phyloP scores from a whole-genome alignment of 441 rosid genomes.

The Corymbia calophylla region DNA sequence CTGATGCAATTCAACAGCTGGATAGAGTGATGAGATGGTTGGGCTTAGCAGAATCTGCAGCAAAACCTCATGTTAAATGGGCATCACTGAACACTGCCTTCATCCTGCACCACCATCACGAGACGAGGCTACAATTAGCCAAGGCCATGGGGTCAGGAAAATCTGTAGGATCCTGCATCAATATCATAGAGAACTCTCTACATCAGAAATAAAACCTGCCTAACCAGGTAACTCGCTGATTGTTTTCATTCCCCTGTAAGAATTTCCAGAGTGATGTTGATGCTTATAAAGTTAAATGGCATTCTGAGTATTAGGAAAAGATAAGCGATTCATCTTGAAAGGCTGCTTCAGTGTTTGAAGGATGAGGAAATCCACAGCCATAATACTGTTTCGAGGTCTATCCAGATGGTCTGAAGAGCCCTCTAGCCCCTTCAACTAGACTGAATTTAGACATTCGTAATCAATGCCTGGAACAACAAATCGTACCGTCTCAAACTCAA shows the following conservation, averaged over 20 bases:
- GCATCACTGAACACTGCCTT: constrained; percentile 29
- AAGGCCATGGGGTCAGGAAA: constrained; percentile 32
- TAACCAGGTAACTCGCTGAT: not conserved
- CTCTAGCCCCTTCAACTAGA: not conserved
- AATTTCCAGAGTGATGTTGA: not conserved
- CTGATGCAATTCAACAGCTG: constrained; percentile 9
- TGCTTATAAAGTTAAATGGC: not conserved
- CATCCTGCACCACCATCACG: constrained; percentile 10
- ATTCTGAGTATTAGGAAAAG: not conserved
- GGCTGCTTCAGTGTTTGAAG: not conserved
- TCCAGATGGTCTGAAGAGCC: not conserved
- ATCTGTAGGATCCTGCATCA: constrained; percentile 32
- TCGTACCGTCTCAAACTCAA: not conserved
- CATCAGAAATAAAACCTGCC: not conserved
- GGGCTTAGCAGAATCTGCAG: constrained; percentile 16
- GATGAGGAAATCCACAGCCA: not conserved
- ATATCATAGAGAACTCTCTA: constrained; percentile 28
- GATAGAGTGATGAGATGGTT: constrained; percentile 23
- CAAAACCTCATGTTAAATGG: constrained; percentile 30
- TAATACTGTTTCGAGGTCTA: not conserved
- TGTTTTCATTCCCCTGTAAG: not conserved
- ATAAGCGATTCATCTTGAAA: not conserved
- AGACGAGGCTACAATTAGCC: constrained; percentile 24
- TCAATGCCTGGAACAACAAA: not conserved
- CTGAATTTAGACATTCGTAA: not conserved